phyloP scores from a whole-genome alignment of 2,329 filamentous ascomycete species.

The Epichloe glyceriae region DNA sequence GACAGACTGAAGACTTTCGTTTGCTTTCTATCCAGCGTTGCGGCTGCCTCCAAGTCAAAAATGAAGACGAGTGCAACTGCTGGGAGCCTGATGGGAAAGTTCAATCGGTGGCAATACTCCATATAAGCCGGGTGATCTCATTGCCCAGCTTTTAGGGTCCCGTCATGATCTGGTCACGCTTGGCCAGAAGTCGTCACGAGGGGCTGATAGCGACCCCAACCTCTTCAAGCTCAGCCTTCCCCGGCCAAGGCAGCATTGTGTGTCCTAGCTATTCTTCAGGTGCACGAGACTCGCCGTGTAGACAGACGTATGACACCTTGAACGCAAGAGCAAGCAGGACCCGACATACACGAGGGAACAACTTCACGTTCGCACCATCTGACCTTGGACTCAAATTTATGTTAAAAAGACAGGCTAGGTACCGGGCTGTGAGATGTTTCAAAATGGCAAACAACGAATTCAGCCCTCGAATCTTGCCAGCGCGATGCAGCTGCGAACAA shows the following conservation, averaged over 20 bases:
- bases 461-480: conserved; percentile 16
- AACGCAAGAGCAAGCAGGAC: not conserved
- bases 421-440: not conserved
- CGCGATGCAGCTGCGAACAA: conserved; percentile 38
- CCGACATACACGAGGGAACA: not conserved
- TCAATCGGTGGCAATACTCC: not conserved
- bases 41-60: not conserved
- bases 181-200: conserved; percentile 3
- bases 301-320: not conserved
- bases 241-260: not conserved
- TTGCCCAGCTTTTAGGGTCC: not conserved
- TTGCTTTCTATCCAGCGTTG: not conserved
- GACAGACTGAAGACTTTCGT: not conserved
- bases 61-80: not conserved
- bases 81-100: not conserved
- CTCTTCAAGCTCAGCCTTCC: not conserved
- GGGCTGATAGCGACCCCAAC: not conserved
- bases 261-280: not conserved
- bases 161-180: conserved; percentile 6
- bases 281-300: conserved; percentile 3
- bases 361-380: not conserved
- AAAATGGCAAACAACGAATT: conserved; percentile 15
- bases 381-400: not conserved
- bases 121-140: not conserved
- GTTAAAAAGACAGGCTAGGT: not conserved